Evolutionary conservation across 163 green algal species (phyloP).

Genomic region (Smithsoniella earleae): DNA sequence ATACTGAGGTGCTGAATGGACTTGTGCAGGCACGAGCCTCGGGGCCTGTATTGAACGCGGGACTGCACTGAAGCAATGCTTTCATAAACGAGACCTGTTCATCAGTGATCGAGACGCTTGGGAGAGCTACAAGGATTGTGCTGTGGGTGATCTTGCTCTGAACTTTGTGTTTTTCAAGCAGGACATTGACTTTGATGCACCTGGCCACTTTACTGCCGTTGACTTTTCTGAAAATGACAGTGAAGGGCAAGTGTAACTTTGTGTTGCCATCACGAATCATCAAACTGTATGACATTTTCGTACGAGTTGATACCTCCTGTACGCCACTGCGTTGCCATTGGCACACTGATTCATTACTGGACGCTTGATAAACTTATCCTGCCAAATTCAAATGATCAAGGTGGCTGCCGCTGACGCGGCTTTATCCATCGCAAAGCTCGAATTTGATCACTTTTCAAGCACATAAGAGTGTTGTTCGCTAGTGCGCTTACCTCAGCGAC

Average conservation of each 20-base stretch:
- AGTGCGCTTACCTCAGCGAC: too few species aligned
- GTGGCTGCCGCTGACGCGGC: too few species aligned
- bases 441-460: too few species aligned
- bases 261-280: too few species aligned
- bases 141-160: neutral
- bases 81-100: neutral
- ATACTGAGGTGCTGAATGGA: too few species aligned
- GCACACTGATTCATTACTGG: neutral
- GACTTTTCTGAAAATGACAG: neutral
- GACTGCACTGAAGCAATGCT: neutral
- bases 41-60: neutral
- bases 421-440: too few species aligned
- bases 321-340: neutral
- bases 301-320: neutral
- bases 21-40: constrained; percentile 10
- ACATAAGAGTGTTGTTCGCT: too few species aligned
- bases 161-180: constrained; percentile 23
- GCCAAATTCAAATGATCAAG: neutral
- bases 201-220: neutral
- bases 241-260: too few species aligned
- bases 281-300: neutral
- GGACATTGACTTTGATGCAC: neutral
- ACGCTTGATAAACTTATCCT: neutral
- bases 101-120: neutral
- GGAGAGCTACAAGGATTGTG: neutral